phyloP scores from a whole-genome alignment of 495 filamentous ascomycete species.

The Amorphotheca resinae region DNA sequence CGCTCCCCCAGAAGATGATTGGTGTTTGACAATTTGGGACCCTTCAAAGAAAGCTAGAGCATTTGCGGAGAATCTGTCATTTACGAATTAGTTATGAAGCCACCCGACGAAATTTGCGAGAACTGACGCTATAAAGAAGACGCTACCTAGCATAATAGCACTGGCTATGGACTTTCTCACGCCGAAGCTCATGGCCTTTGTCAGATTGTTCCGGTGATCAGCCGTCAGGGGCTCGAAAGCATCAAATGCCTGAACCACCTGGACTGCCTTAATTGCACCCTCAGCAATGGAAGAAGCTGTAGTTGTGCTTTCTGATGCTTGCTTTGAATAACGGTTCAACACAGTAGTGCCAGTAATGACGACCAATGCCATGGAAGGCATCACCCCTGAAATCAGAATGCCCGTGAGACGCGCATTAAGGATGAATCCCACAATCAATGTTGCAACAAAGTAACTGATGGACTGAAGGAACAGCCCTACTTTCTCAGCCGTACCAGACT shows the following conservation, averaged over 20 bases:
- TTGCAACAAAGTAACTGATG: conserved; percentile 48
- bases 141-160: conserved; percentile 48
- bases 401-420: conserved; percentile 45
- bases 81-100: conserved; percentile 3
- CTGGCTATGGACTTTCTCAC: conserved; percentile 45
- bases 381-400: conserved; percentile 39
- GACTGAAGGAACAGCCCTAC: conserved; percentile 47
- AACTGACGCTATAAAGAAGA: conserved; percentile 52
- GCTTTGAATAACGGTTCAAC: conserved; percentile 44
- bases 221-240: conserved; percentile 27
- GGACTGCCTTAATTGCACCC: conserved; percentile 35
- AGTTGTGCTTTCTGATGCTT: conserved; percentile 37
- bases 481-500: conserved; percentile 50
- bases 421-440: conserved; percentile 53
- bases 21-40: conserved; percentile 38
- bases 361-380: conserved; percentile 41
- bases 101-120: neutral
- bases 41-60: conserved; percentile 59
- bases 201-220: conserved; percentile 28
- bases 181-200: conserved; percentile 32
- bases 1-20: conserved; percentile 28
- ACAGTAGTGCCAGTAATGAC: conserved; percentile 36
- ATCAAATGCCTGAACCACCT: conserved; percentile 41
- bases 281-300: conserved; percentile 35
- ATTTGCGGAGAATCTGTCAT: conserved; percentile 41